Conservation (phyloP, 2,329 filamentous ascomycete species). For the Gaeumannomyces tritici region DNA sequence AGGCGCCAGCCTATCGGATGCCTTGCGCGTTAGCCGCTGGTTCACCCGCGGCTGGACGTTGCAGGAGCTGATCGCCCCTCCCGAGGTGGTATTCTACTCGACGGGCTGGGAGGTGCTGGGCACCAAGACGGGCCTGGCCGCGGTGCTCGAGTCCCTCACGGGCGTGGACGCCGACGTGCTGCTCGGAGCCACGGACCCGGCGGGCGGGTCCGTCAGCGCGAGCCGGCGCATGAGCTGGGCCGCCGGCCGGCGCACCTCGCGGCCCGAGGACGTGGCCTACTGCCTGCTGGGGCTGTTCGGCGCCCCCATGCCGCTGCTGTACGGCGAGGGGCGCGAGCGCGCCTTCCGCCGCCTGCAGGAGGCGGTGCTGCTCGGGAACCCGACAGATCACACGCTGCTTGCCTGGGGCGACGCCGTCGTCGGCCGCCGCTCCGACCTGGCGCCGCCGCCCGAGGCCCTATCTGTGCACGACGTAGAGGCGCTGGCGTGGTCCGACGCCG, state of each 20-base stretch:
- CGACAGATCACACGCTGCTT: slow-evolving; percentile 11
- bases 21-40: slow-evolving; percentile 6
- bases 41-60: slow-evolving; percentile 9
- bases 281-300: slow-evolving; percentile 12
- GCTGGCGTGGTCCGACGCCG: background rate
- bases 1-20: background rate
- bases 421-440: background rate
- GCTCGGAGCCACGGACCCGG: background rate
- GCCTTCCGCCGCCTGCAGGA: slow-evolving; percentile 12
- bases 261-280: slow-evolving; percentile 13
- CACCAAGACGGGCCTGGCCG: background rate
- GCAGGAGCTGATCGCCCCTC: slow-evolving; percentile 6
- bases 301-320: slow-evolving; percentile 11
- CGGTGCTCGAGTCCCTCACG: background rate
- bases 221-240: slow-evolving; percentile 11
- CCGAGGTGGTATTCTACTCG: slow-evolving; percentile 5
- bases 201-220: background rate
- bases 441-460: background rate
- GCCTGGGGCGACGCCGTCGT: slow-evolving; percentile 10
- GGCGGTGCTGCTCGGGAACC: slow-evolving; percentile 8
- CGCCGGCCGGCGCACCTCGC: slow-evolving; percentile 6
- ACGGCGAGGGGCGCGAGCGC: slow-evolving; percentile 10
- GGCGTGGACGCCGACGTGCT: background rate
- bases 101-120: slow-evolving; percentile 2
- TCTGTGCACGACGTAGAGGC: background rate